Base-by-base conservation (phyloP, 1,284 basidiomycete genomes). In the Ganoderma leucocontextum region DNA sequence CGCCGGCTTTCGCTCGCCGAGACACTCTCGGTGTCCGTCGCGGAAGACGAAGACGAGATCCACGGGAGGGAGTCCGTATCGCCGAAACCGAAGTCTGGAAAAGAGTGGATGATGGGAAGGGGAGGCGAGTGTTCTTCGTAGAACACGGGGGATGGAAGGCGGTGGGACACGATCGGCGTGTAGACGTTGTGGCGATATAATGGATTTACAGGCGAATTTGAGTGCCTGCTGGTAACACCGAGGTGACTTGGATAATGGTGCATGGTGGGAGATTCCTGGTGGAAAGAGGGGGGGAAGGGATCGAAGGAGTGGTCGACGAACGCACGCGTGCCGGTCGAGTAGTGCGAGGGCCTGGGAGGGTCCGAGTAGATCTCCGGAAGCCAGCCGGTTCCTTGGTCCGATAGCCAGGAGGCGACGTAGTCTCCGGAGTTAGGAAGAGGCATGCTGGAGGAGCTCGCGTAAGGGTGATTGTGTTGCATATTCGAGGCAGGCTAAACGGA, bases 401-500 rank as follows among this genome's bases (percentile, higher is more conserved):
- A 39, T 22, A 60, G 22, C 58, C 58, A 60, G 3, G 58, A 60
- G 13, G 17, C 58, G 12, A 41, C n/a, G 5, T 60, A 60, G 10
- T 60, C 38, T 4, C 58, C 58, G 22, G 38, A 29, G 17, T 60
- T 38, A 17, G 58, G 35, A 41, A 42, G 22, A 15, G 58, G 58
- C 38, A 22, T 39, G 35, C 19, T 58, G 17, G 55, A 38, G 35
- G 35, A 58, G 55, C 55, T 36, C 55, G 19, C 55, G 55, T 58
- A 58, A n/a, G 55, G 55, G 13, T 41, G 58, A 25, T 29, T 38
- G 22, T 41, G 58, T 25, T 60, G 58, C 58, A 60, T 60, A 12
- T 58, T 58, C 29, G 33, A 41, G 6, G 22, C 17, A 25, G 38
- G 25, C n/a, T 15, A 41, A 25, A 13, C 36, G 58, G 22, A 29